Conservation (phyloP, 1,284 basidiomycete genomes). For the Agroathelia rolfsii region DNA sequence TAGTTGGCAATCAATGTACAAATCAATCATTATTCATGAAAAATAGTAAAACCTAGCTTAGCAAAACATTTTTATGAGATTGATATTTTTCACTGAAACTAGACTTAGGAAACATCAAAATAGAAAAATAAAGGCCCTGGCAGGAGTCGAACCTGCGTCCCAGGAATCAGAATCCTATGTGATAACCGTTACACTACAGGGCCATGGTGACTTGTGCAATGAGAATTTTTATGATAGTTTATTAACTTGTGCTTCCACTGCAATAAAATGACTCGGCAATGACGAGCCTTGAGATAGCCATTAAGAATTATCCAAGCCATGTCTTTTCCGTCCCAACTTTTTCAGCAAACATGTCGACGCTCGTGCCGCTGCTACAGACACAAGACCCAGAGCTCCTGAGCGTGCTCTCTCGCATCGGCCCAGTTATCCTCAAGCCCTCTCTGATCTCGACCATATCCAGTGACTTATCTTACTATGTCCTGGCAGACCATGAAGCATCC, state of each 20-base stretch:
- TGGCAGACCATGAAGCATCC: slow-evolving; percentile 44
- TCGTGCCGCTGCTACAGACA: slow-evolving; percentile 52
- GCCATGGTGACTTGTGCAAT: too few species aligned
- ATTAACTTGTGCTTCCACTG: too few species aligned
- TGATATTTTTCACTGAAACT: too few species aligned
- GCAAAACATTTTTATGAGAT: too few species aligned
- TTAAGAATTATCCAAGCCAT: background rate
- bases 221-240: too few species aligned
- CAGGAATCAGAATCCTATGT: slow-evolving; percentile 45
- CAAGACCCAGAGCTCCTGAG: slow-evolving; percentile 38
- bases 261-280: slow-evolving; percentile 7
- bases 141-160: slow-evolving; percentile 30
- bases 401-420: slow-evolving; percentile 65
- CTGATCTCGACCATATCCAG: slow-evolving; percentile 21
- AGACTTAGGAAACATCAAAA: background rate
- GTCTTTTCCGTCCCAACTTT: slow-evolving; percentile 2
- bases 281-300: slow-evolving; percentile 9
- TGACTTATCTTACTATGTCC: slow-evolving; percentile 35
- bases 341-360: slow-evolving; percentile 35
- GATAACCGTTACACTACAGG: slow-evolving; percentile 52
- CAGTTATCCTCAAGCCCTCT: slow-evolving; percentile 49
- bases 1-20: too few species aligned
- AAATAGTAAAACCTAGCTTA: too few species aligned
- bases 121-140: slow-evolving; percentile 15
- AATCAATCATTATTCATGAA: too few species aligned